These are phyloP conservation scores for Ophiostoma himal-ulmi DNA, from an alignment of 2,329 filamentous ascomycete genomes.

Conservation along the genomic window DNA sequence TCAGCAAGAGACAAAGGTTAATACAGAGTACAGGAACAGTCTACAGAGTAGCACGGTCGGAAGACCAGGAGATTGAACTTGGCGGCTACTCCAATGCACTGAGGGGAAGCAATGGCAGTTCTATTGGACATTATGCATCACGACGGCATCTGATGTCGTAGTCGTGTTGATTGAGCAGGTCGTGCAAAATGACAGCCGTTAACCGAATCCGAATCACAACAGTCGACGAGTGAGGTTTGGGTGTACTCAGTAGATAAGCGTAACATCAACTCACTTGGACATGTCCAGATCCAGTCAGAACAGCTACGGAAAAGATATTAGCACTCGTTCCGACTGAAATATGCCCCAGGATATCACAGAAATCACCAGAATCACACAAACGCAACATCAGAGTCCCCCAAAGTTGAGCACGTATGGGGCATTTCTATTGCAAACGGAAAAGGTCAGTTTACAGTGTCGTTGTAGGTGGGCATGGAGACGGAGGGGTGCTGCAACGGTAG, in stretches of 20 bases:
- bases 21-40: background rate
- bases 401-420: background rate
- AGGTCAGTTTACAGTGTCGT: background rate
- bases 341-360: background rate
- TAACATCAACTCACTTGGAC: background rate
- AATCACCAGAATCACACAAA: background rate
- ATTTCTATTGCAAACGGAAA: background rate
- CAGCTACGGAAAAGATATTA: background rate
- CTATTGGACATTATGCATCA: background rate
- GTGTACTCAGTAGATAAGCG: background rate
- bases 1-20: background rate
- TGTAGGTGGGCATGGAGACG: background rate
- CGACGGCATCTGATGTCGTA: background rate
- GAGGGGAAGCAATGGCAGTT: background rate
- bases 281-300: background rate
- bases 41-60: background rate
- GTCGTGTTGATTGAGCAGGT: background rate
- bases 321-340: background rate
- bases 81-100: background rate
- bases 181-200: background rate
- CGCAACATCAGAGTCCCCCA: background rate
- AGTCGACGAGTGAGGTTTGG: too few relatives aligned
- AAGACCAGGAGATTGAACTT: slow-evolving; percentile 5
- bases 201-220: background rate
- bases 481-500: slow-evolving; percentile 7